Evolutionary conservation across 306 rosid genomes (phyloP), one percentile per base, ranked within the genome.

Genomic region (Corylus americana): DNA sequence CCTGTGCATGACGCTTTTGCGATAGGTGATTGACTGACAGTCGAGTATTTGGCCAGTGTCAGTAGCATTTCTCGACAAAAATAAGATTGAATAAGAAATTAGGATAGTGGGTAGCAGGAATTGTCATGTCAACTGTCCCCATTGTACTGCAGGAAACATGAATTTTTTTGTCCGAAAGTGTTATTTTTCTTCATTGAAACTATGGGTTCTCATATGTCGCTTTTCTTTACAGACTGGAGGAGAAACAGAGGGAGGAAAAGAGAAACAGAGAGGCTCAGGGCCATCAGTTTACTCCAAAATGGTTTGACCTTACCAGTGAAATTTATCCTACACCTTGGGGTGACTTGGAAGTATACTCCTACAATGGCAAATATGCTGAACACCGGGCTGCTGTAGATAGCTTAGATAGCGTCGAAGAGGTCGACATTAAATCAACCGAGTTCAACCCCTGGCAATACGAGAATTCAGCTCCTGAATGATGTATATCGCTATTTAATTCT

Each of bases 391-490:
- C 87, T 1, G 10, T 87, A 11, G 91, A 90, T 55, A 79, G 82
- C 80, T 90, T 93, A 14, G 84, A 54, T 55, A 64, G 70, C 67
- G 67, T 76, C 25, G 83, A 89, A 70, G 89, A 77, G 8, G 66
- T 85, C 12, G 86, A 85, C 13, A 66, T 71, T 64, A 85, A 70
- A 85, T 77, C 84, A 20, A 61, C 85, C 17, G 91, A 90, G 80
- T 92, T 92, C 87, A 87, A 87, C 83, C 97, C 97, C 48, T 92
- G 97, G 95, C 97, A 92, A 48, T 90, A 78, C 44, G 89, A 82
- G 75, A 83, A 83, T 69, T 76, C 79, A 80, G 90, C 76, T 49
- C 81, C 78, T 78, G 86, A 82, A 73, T 82, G 73, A 79, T 74
- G 80, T 75, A 70, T 39, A 16, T 4, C 54, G 0, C 7, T 50